Evolutionary conservation across 805 yeast species (phyloP), one percentile per base, ranked within the genome.

Genomic region (Candida easanensis): DNA sequence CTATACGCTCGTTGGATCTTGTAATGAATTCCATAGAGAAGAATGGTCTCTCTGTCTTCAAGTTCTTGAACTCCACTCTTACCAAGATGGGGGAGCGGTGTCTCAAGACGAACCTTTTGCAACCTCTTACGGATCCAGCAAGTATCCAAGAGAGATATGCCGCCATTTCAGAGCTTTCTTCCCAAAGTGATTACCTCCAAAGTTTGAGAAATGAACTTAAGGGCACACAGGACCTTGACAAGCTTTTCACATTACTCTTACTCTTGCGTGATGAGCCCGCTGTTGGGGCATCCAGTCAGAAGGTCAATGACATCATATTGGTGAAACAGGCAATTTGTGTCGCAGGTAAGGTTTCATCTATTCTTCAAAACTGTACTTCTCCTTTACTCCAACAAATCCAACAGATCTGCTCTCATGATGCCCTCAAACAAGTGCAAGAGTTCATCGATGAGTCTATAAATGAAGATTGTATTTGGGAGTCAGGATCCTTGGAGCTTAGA

Each of bases 11-110:
- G n/a, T 56, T 74, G 5, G 76, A 74, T 39, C 49, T 75, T 19
- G 53, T 66, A 2, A 63, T 65, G 9, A 71, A 67, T 48, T 53
- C 57, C 3, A 36, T 53, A 5, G 62, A 60, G 7, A 51, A 51
- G 16, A 58, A 51, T 8, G 69, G 66, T 0, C 38, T 57, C 8
- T 62, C 70, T 0, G 53, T 75, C 7, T 60, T 64, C 23, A 69
- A 66, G 20, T 58, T 61, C 32, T 46, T 74, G 34, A 64, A 74
- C 48, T 48, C 54, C 1, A 71, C 77, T 0, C 44, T 53, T 0
- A 74, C 80, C 0, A 69, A 64, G 40, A 75, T 74, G 79, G 80
- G 79, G 0, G 57, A 54, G 14, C 49, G 79, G 39, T 44, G 66
- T 6, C 52, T 76, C 37, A 63, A 65, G 46, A 68, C 61, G 27